Evolutionary conservation across 345 rosid species (phyloP).

Genomic region (Adansonia digitata): DNA sequence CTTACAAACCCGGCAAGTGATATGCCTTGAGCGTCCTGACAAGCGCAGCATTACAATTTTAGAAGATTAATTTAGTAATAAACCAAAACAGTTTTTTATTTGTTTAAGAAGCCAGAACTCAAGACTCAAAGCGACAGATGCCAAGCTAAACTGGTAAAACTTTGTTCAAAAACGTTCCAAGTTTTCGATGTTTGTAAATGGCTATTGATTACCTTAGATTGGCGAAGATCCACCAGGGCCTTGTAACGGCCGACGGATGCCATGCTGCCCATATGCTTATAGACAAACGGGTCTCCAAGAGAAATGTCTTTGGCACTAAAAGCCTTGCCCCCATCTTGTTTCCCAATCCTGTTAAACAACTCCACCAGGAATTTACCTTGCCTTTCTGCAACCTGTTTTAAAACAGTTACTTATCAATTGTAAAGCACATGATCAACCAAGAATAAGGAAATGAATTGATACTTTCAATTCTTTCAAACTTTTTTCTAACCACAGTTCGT

Average conservation of each 20-base stretch:
- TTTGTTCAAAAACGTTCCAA: not conserved
- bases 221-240: constrained; percentile 65
- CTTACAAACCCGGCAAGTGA: constrained; percentile 54
- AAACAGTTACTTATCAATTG: not conserved
- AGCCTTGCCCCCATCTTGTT: constrained; percentile 51
- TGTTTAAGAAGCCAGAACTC: not conserved
- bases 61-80: not conserved
- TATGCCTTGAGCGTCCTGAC: constrained; percentile 53
- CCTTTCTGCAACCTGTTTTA: constrained; percentile 62
- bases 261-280: constrained; percentile 69
- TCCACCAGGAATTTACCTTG: constrained; percentile 57
- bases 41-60: not conserved
- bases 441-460: not conserved
- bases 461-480: not conserved
- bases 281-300: constrained; percentile 57
- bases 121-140: not conserved
- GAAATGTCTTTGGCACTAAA: constrained; percentile 30
- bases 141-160: not conserved
- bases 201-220: constrained; percentile 45
- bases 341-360: constrained; percentile 46
- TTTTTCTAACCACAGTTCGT: not conserved
- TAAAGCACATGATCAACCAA: not conserved
- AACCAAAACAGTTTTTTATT: not conserved
- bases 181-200: not conserved
- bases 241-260: constrained; percentile 68